Conservation (phyloP, 768 basidiomycete species). For the Amyloporia xantha region DNA sequence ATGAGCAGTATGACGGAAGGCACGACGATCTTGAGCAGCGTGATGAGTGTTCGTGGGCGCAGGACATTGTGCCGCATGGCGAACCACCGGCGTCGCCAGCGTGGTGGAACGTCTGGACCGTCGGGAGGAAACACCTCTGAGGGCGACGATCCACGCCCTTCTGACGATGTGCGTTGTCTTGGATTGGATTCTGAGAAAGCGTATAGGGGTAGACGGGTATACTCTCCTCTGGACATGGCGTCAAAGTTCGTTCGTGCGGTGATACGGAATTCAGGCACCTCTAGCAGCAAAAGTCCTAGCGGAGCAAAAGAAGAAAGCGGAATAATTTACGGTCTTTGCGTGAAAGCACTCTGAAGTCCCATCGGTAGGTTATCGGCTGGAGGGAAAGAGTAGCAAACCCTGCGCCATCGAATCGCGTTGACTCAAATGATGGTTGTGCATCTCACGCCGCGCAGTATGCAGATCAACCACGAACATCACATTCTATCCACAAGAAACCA, state of each 20-base stretch:
- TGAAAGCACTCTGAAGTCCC: neutral
- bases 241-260: neutral
- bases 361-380: neutral
- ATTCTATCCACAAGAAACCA: slow-evolving; percentile 3
- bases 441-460: neutral
- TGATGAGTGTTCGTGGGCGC: slow-evolving; percentile 14
- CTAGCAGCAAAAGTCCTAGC: too few relatives aligned
- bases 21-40: slow-evolving; percentile 15
- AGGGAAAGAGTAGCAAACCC: neutral
- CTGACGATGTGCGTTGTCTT: neutral
- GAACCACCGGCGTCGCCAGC: slow-evolving; percentile 2
- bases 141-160: neutral
- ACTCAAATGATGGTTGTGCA: neutral
- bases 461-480: neutral
- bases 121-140: neutral
- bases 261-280: too few relatives aligned
- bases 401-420: neutral
- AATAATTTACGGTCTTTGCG: neutral
- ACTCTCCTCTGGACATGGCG: slow-evolving; percentile 2
- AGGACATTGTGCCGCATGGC: slow-evolving; percentile 2
- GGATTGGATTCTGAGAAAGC: slow-evolving; percentile 1
- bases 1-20: slow-evolving; percentile 24
- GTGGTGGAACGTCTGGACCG: neutral
- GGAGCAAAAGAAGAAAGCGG: too few relatives aligned
- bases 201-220: slow-evolving; percentile 2